Evolutionary conservation across 805 yeast genomes (phyloP).

Genomic region (Candida endomychidarum): DNA sequence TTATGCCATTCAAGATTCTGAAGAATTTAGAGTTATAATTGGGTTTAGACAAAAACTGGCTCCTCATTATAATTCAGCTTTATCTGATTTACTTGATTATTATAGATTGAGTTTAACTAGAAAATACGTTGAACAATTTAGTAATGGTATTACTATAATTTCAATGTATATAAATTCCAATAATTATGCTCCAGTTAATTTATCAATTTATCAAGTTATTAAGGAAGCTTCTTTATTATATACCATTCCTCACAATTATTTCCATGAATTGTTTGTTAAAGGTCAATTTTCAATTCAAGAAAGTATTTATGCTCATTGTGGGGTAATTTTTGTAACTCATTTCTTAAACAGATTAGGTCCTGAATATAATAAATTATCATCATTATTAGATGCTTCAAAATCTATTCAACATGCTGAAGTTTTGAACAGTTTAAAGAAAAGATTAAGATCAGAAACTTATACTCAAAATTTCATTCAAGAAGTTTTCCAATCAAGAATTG

Average conservation of each 20-base stretch:
- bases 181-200: slow-evolving; percentile 53
- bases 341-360: slow-evolving; percentile 92
- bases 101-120: slow-evolving; percentile 82
- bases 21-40: slow-evolving; percentile 84
- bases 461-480: slow-evolving; percentile 81
- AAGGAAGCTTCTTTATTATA: slow-evolving; percentile 92
- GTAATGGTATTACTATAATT: slow-evolving; percentile 82
- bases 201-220: slow-evolving; percentile 83
- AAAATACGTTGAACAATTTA: slow-evolving; percentile 91
- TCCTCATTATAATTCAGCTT: slow-evolving; percentile 82
- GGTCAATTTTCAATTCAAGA: slow-evolving; percentile 91
- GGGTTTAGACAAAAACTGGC: slow-evolving; percentile 85
- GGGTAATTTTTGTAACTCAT: slow-evolving; percentile 88
- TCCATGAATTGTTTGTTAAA: slow-evolving; percentile 67
- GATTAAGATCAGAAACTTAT: slow-evolving; percentile 90
- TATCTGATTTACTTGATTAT: slow-evolving; percentile 82
- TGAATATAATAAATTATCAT: slow-evolving; percentile 71
- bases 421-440: slow-evolving; percentile 74
- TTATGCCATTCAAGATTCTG: slow-evolving; percentile 72
- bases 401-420: slow-evolving; percentile 72
- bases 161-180: slow-evolving; percentile 72
- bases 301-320: slow-evolving; percentile 90
- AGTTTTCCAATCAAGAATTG: slow-evolving; percentile 67
- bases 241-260: slow-evolving; percentile 85
- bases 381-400: slow-evolving; percentile 60